Conservation (phyloP, 306 rosid species). For the Ormosia semicastrata region DNA sequence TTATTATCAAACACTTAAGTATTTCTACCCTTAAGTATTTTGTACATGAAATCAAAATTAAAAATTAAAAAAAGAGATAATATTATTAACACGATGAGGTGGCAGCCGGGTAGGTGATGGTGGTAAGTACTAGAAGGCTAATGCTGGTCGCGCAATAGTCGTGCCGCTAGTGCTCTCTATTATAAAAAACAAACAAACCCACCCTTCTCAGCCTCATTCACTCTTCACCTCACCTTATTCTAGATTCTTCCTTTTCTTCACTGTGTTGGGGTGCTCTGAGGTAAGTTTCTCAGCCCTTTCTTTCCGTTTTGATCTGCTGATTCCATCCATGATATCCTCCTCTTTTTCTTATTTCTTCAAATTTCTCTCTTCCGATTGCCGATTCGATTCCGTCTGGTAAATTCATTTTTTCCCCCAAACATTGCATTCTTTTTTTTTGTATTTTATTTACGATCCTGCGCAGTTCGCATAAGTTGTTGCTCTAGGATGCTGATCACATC, state of each 20-base stretch:
- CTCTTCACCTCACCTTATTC: background rate
- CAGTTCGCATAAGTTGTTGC: background rate
- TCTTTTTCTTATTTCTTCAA: background rate
- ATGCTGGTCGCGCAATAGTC: background rate
- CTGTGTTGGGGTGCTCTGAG: conserved; percentile 46
- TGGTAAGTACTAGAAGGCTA: background rate
- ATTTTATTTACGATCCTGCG: background rate
- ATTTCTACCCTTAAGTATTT: too few relatives aligned
- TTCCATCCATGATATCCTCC: background rate
- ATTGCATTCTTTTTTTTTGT: background rate
- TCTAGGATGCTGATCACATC: background rate
- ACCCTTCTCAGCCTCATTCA: too few relatives aligned
- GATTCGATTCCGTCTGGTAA: background rate
- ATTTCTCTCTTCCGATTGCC: background rate
- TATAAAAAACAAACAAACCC: too few relatives aligned
- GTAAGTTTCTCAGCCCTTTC: background rate
- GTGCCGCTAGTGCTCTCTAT: background rate
- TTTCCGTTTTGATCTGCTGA: background rate
- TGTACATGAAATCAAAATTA: too few relatives aligned
- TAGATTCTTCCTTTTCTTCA: conserved; percentile 19
- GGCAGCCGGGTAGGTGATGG: background rate
- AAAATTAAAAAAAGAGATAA: too few relatives aligned
- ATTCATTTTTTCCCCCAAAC: background rate
- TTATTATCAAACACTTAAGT: too few relatives aligned
- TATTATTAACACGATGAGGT: background rate